Evolutionary conservation across 2,329 filamentous ascomycete species (phyloP).

Genomic region (Diaporthe ilicicola): DNA sequence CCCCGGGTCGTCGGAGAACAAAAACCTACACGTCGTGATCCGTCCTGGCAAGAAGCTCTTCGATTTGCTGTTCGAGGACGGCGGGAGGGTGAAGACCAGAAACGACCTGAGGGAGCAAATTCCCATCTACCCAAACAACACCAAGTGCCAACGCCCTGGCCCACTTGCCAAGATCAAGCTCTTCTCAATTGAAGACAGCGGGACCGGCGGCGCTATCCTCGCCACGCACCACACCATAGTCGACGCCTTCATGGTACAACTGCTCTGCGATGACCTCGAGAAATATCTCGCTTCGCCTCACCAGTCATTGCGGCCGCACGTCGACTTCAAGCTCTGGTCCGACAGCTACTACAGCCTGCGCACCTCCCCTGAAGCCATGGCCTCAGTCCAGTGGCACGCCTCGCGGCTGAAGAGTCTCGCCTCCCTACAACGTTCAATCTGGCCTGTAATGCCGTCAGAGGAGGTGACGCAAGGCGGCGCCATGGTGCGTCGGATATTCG

Average conservation of each 20-base stretch:
- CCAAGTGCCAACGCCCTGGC: neutral
- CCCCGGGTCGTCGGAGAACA: too few species aligned
- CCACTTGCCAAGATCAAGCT: neutral
- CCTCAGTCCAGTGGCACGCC: neutral
- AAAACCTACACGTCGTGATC: neutral
- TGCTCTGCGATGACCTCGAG: neutral
- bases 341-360: slow-evolving; percentile 8
- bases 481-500: neutral
- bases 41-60: neutral
- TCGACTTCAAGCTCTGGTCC: neutral
- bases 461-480: neutral
- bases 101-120: neutral
- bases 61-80: neutral
- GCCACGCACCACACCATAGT: neutral
- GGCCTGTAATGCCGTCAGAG: neutral
- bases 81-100: neutral
- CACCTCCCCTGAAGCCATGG: neutral
- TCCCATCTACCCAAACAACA: neutral
- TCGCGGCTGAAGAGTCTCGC: neutral
- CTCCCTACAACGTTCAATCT: neutral
- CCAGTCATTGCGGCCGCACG: neutral
- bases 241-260: neutral
- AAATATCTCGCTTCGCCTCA: neutral
- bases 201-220: neutral
- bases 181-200: neutral